These are phyloP conservation scores for Dryadomyces quercivorus DNA, from an alignment of 2,329 filamentous ascomycete species.

Conservation along the genomic window DNA sequence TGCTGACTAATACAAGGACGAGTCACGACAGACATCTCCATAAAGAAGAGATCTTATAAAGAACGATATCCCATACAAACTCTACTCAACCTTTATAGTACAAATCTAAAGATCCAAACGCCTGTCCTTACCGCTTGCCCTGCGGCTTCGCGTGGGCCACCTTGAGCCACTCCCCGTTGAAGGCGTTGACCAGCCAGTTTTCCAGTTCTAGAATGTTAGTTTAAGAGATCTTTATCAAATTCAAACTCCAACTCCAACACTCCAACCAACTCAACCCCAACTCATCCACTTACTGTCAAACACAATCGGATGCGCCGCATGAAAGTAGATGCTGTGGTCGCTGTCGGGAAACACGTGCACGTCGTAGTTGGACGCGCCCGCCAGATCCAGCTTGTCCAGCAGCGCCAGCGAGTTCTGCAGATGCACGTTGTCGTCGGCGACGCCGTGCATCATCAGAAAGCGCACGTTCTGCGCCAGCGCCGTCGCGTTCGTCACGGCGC, in stretches of 20 bases:
- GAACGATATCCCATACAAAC: background rate
- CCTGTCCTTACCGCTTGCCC: conserved; percentile 5
- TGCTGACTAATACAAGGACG: too few relatives aligned
- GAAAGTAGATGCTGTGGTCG: conserved; percentile 89
- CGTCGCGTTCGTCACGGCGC: conserved; percentile 60
- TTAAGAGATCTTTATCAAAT: too few relatives aligned
- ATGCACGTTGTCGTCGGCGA: conserved; percentile 96
- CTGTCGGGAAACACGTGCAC: conserved; percentile 94
- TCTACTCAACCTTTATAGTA: background rate
- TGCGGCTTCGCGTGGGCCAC: conserved; percentile 36
- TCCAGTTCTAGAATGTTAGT: too few relatives aligned
- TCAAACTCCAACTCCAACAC: too few relatives aligned
- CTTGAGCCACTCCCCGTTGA: conserved; percentile 88
- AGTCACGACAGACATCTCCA: too few relatives aligned
- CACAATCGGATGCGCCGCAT: conserved; percentile 82
- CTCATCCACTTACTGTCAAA: conserved; percentile 81
- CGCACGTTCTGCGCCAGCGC: conserved; percentile 66
- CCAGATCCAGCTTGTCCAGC: conserved; percentile 75
- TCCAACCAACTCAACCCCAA: too few relatives aligned
- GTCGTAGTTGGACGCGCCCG: conserved; percentile 82
- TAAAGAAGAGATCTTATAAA: background rate
- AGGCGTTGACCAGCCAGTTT: conserved; percentile 93
- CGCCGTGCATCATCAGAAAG: conserved; percentile 91
- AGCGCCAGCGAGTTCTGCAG: conserved; percentile 86
- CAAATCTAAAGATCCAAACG: background rate